A percentile compares a stretch with the other conserved stretches of the same genome.
phyloP scores from a whole-genome alignment of 2,329 filamentous ascomycete species.

The Sclerotinia minor region DNA sequence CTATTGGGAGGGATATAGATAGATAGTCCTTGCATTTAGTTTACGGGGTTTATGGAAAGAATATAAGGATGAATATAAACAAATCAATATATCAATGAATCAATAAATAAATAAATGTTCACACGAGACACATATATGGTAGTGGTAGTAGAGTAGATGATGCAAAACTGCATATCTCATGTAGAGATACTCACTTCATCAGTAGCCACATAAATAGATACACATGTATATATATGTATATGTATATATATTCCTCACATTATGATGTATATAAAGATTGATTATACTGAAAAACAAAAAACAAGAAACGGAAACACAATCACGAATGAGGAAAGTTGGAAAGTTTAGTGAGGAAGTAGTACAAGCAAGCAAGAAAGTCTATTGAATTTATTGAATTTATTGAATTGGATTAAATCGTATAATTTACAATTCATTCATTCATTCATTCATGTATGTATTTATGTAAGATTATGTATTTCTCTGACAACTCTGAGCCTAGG shows the following conservation, averaged over 20 bases:
- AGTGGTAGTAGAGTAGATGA: background rate
- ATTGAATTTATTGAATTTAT: background rate
- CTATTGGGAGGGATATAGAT: constrained; percentile 1
- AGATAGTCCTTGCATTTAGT: background rate
- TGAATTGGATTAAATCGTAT: background rate
- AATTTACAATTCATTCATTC: background rate
- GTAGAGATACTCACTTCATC: constrained; percentile 10
- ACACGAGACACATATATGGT: background rate
- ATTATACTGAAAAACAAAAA: background rate
- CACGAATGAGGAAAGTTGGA: background rate
- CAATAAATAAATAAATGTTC: too few relatives aligned
- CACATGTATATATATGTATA: too few relatives aligned
- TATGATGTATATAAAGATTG: background rate
- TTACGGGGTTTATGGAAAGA: background rate
- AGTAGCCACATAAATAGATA: background rate
- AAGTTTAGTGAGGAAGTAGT: background rate
- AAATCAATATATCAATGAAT: too few relatives aligned
- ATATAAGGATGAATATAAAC: too few relatives aligned
- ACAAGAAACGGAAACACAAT: background rate
- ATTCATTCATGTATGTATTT: background rate
- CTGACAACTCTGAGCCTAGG: background rate
- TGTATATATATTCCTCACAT: background rate
- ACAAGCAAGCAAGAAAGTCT: too few relatives aligned
- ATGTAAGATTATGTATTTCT: too few relatives aligned
- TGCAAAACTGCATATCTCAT: background rate